phyloP scores from a whole-genome alignment of 179 eudicot species.

The Beta corolliflora region DNA sequence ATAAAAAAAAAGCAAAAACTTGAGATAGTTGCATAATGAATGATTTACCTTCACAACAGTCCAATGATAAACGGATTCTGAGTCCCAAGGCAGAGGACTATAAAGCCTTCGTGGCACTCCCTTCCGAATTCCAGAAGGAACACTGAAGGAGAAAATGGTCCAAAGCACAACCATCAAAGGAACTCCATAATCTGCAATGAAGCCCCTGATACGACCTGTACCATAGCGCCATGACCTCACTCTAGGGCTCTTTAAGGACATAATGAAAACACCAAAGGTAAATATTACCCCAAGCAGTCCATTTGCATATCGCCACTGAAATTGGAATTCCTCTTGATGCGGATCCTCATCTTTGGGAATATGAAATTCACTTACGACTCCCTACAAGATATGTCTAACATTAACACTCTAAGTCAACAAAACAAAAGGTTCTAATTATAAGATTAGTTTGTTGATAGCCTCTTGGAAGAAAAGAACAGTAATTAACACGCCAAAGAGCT shows the following conservation, averaged over 20 bases:
- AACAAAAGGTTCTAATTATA: not conserved
- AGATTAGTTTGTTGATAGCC: slow-evolving; percentile 32
- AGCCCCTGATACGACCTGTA: slow-evolving; percentile 48
- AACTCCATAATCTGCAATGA: slow-evolving; percentile 67
- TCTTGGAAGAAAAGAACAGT: slow-evolving; percentile 64
- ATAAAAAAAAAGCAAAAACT: not conserved
- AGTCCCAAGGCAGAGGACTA: slow-evolving; percentile 65
- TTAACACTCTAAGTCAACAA: not conserved
- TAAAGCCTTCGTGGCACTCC: slow-evolving; percentile 66
- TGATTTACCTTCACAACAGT: slow-evolving; percentile 48
- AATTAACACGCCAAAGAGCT: slow-evolving; percentile 69
- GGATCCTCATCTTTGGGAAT: slow-evolving; percentile 39
- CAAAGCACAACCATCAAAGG: slow-evolving; percentile 62
- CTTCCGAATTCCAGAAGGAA: slow-evolving; percentile 44
- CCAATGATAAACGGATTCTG: slow-evolving; percentile 56
- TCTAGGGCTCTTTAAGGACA: slow-evolving; percentile 52
- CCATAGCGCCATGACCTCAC: slow-evolving; percentile 68
- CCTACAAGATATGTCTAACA: slow-evolving; percentile 33
- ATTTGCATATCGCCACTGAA: slow-evolving; percentile 57
- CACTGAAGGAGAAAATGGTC: slow-evolving; percentile 51
- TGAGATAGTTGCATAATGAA: not conserved
- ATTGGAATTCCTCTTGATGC: slow-evolving; percentile 33
- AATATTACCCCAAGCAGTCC: slow-evolving; percentile 53
- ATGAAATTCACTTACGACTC: slow-evolving; percentile 53
- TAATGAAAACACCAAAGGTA: slow-evolving; percentile 48